Percentiles rank a stretch among this genome's conserved stretches.
Conservation (phyloP, 495 filamentous ascomycete species). For the Lasiosphaeria ovina region DNA sequence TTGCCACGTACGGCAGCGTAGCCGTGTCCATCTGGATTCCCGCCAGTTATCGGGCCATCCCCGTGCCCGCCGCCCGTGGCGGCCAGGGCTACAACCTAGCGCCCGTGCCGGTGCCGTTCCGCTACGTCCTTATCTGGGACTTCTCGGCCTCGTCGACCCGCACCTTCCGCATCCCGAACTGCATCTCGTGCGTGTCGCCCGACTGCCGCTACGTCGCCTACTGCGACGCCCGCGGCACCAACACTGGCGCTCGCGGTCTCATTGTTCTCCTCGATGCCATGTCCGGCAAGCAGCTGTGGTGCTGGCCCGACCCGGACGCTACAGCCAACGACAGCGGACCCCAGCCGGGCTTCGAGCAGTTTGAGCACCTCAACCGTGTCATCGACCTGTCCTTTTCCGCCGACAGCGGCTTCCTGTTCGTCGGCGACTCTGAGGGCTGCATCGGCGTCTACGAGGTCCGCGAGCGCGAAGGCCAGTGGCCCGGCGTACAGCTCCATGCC, state of each 20-base stretch:
- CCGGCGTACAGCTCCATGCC: no score
- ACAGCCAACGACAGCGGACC: constrained; percentile 18
- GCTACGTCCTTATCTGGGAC: constrained; percentile 38
- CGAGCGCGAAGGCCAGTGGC: constrained; percentile 10
- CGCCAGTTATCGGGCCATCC: constrained; percentile 32
- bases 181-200: constrained; percentile 31
- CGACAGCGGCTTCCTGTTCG: constrained; percentile 33
- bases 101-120: constrained; percentile 27
- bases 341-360: constrained; percentile 21
- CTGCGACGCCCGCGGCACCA: constrained; percentile 29
- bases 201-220: constrained; percentile 38
- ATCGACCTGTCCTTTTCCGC: constrained; percentile 33
- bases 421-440: constrained; percentile 29
- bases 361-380: constrained; percentile 28
- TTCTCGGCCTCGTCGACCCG: constrained; percentile 30
- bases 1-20: constrained; percentile 34
- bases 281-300: constrained; percentile 32
- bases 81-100: constrained; percentile 30
- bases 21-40: constrained; percentile 40
- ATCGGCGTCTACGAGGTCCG: constrained; percentile 33
- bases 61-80: constrained; percentile 25
- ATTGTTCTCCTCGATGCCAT: constrained; percentile 35
- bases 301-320: constrained; percentile 37
- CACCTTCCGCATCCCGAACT: constrained; percentile 37
- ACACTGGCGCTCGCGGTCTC: constrained; percentile 28